Evolutionary conservation across 208 protist genomes (phyloP).

Genomic region (Angomonas deanei): DNA sequence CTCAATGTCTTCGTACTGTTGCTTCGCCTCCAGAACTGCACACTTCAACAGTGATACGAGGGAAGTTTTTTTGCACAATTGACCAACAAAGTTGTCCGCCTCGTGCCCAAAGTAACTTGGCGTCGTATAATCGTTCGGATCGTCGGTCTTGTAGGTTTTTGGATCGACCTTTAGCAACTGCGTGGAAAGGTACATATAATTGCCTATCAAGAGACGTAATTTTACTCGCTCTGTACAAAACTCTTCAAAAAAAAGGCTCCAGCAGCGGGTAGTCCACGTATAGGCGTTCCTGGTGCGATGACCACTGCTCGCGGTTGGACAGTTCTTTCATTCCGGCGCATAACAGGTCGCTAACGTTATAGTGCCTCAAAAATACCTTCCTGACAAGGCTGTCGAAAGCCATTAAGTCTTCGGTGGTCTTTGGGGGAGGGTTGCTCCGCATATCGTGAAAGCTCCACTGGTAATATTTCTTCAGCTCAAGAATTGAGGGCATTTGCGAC

Average conservation of each 20-base stretch:
- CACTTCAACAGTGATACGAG: slow-evolving; percentile 37
- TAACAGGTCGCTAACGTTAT: slow-evolving; percentile 49
- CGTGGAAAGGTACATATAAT: slow-evolving; percentile 71
- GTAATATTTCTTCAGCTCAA: slow-evolving; percentile 57
- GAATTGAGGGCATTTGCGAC: slow-evolving; percentile 65
- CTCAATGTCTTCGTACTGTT: slow-evolving; percentile 35
- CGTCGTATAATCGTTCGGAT: slow-evolving; percentile 30
- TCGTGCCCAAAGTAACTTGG: slow-evolving; percentile 52
- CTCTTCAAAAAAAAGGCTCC: slow-evolving; percentile 44
- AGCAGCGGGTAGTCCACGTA: slow-evolving; percentile 31
- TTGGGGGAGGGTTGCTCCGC: slow-evolving; percentile 29
- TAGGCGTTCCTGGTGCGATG: slow-evolving; percentile 24
- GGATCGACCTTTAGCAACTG: slow-evolving; percentile 39
- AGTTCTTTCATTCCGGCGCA: slow-evolving; percentile 48
- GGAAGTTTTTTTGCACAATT: slow-evolving; percentile 60
- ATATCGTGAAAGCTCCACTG: slow-evolving; percentile 79
- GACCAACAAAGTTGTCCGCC: slow-evolving; percentile 44
- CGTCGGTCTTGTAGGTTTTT: slow-evolving; percentile 16
- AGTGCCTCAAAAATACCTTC: slow-evolving; percentile 58
- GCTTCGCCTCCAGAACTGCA: slow-evolving; percentile 24
- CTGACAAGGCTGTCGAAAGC: slow-evolving; percentile 54
- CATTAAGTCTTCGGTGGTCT: slow-evolving; percentile 18
- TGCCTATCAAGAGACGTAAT: slow-evolving; percentile 58
- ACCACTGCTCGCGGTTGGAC: slow-evolving; percentile 50
- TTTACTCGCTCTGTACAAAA: slow-evolving; percentile 50